Evolutionary conservation across 805 yeast species (phyloP), one percentile per base, ranked within the genome.

Genomic region (Candida mattraensis): DNA sequence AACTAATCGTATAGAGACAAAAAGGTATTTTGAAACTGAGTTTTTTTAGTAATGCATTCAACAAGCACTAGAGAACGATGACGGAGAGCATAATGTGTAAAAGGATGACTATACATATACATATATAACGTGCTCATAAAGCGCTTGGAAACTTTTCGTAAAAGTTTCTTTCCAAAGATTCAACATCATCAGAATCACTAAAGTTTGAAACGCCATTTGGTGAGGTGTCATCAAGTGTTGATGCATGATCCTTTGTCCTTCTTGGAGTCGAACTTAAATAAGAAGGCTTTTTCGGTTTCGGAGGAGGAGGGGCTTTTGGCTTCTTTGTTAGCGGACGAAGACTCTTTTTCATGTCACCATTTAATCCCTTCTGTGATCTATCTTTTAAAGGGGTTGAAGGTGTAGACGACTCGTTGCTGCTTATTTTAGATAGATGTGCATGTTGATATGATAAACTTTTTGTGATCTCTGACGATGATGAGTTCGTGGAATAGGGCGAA

Each of bases 241-340:
- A n/a, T n/a, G n/a, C n/a, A n/a, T n/a, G n/a, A n/a, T n/a, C n/a
- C n/a, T n/a, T n/a, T n/a, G n/a, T n/a, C 26, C 16, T 47, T 39
- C 32, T 36, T 11, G 47, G 58, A 5, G 60, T 61, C 7, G 72
- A 57, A 45, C 69, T 69, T 38, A 80, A 60, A 47, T 74, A 71
- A 3, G 54, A 51, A 3, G 91, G 89, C 48, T 83, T 83, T 48
- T 64, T 65, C 1, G 88, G 88, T 47, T 78, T 80, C 20, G 80
- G 78, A 18, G 80, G 79, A 2, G 80, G 76, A 3, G 58, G 60
- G 12, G 44, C 36, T 29, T 48, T 52, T 14, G 42, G 36, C n/a
- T 41, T 45, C 25, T 44, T 41, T 19, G 28, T 9, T 48, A 43
- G 24, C 31, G 16, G 18, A 8, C 30, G 27, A 5, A 23, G 11